Conservation (phyloP, 2,329 filamentous ascomycete species). For the Trichoderma asperellum region DNA sequence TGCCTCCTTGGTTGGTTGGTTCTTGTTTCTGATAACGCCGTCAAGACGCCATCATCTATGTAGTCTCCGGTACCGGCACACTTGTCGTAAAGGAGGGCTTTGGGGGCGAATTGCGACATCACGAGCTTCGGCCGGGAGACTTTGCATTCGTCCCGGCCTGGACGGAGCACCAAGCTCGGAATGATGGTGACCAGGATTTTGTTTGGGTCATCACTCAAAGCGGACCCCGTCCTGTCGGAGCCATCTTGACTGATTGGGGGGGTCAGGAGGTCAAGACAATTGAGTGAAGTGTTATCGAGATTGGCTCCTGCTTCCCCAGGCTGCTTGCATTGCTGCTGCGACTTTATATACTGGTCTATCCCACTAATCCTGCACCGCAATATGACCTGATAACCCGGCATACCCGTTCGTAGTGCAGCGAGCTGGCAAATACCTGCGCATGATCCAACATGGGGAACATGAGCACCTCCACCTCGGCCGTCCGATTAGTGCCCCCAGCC, state of each 20-base stretch:
- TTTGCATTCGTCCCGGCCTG: conserved; percentile 72
- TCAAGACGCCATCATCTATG: conserved; percentile 70
- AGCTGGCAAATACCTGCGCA: conserved; percentile 62
- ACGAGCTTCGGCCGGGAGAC: conserved; percentile 65
- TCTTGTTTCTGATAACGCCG: conserved; percentile 19
- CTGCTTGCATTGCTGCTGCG: conserved; percentile 7
- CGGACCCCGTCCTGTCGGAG: conserved; percentile 63
- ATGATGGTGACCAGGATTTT: conserved; percentile 63
- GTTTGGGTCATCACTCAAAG: conserved; percentile 69
- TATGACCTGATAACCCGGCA: conserved; percentile 38
- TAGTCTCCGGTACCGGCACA: conserved; percentile 62
- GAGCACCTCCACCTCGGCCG: conserved; percentile 54
- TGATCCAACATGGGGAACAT: conserved; percentile 67
- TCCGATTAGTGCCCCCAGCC: conserved; percentile 29
- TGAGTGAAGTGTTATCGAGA: conserved; percentile 23
- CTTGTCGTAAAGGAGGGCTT: conserved; percentile 63
- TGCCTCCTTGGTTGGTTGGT: conserved; percentile 8
- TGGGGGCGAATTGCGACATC: conserved; percentile 54
- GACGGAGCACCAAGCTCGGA: conserved; percentile 71
- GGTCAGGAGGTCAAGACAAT: conserved; percentile 46
- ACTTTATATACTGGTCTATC: conserved; percentile 17
- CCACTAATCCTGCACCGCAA: conserved; percentile 32
- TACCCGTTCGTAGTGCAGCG: conserved; percentile 36
- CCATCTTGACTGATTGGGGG: conserved; percentile 66
- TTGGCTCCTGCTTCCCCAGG: conserved; percentile 9